Conservation (phyloP, 2,329 filamentous ascomycete genomes). For the Aspergillus phoenicis region DNA sequence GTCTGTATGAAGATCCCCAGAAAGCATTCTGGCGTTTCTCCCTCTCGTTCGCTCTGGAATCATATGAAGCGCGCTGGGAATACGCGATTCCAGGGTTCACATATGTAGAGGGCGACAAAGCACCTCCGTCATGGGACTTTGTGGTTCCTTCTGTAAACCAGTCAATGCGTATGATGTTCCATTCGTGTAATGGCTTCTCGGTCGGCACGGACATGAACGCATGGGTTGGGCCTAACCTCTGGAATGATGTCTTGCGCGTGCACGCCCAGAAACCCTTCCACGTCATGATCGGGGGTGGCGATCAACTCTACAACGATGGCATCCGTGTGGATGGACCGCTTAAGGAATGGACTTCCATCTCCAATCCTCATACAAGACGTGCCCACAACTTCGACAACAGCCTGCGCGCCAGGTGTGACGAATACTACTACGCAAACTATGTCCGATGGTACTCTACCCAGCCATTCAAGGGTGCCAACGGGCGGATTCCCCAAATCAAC, state of each 20-base stretch:
- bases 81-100: constrained; percentile 72
- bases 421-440: constrained; percentile 65
- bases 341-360: constrained; percentile 63
- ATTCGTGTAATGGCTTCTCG: constrained; percentile 70
- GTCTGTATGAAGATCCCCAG: constrained; percentile 61
- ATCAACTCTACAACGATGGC: constrained; percentile 78
- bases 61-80: constrained; percentile 74
- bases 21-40: constrained; percentile 64
- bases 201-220: constrained; percentile 65
- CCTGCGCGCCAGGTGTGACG: constrained; percentile 61
- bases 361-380: constrained; percentile 62
- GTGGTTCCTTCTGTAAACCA: constrained; percentile 61
- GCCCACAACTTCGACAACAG: constrained; percentile 67
- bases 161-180: constrained; percentile 71
- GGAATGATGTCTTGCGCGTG: constrained; percentile 65
- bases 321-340: constrained; percentile 84
- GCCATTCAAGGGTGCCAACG: constrained; percentile 62
- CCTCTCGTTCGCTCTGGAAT: constrained; percentile 66
- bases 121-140: constrained; percentile 56
- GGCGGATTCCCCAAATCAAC: constrained; percentile 65
- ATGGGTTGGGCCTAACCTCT: constrained; percentile 64
- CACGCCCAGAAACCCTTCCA: constrained; percentile 64
- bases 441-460: constrained; percentile 69
- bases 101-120: constrained; percentile 61
- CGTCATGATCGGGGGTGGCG: constrained; percentile 83